A percentile compares a stretch with the other conserved stretches of the same genome.
Conservation (phyloP, 345 rosid genomes). For the Pelargonium nanum region DNA sequence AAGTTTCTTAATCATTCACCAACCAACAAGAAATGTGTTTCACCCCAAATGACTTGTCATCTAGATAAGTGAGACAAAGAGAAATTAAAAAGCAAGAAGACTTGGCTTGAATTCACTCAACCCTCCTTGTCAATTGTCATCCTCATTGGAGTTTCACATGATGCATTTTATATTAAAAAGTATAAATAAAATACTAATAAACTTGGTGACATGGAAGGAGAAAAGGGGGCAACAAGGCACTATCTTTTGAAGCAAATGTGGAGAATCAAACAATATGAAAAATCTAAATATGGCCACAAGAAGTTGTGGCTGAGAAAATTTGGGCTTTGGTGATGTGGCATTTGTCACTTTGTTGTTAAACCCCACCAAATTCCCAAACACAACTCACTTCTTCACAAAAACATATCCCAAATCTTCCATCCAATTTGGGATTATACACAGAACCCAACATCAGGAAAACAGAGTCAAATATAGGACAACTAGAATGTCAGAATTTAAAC, state of each 20-base stretch:
- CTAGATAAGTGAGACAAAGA: too few species aligned
- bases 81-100: too few species aligned
- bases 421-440: background rate
- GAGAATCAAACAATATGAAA: constrained; percentile 9
- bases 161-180: too few species aligned
- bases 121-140: too few species aligned
- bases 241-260: background rate
- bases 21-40: background rate
- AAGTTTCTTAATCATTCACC: background rate
- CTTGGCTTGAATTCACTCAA: too few species aligned
- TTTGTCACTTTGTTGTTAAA: constrained; percentile 11
- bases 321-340: constrained; percentile 31
- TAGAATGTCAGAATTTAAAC: constrained; percentile 25
- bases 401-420: background rate
- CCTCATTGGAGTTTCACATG: too few species aligned
- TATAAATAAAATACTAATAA: too few species aligned
- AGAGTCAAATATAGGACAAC: too few species aligned
- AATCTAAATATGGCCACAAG: constrained; percentile 39
- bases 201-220: constrained; percentile 17
- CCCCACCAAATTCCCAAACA: background rate
- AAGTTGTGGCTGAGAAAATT: constrained; percentile 42
- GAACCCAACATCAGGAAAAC: background rate
- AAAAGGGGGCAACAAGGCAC: constrained; percentile 7
- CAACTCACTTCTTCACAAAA: background rate
- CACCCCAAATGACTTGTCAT: background rate